Base-by-base conservation (phyloP, 306 rosid species). In the Vigna nakashimae region DNA sequence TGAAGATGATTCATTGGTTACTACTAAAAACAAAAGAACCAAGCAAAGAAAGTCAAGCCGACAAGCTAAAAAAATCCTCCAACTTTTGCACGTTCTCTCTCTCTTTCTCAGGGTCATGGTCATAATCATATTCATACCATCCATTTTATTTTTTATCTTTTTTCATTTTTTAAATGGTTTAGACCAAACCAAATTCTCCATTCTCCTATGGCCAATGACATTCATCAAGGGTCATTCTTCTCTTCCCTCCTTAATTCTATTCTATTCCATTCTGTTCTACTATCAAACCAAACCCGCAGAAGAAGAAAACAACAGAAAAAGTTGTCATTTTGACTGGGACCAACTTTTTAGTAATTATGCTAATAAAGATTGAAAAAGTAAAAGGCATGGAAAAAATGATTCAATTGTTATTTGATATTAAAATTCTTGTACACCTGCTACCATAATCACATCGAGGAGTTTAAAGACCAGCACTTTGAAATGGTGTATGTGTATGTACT, bases 81-180 rank as follows among this genome's bases (percentile, higher is more conserved):
- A 46, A 36, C 72, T 74, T 42, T 74, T 51, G 46, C 88, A 79
- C 74, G 77, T 79, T 71, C 79, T 59, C 77, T 75, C 34, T 30
- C 5, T 30, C 34, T 55, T 20, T 74, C 56, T 73, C 4, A 6
- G 18, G 14, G 79, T 28, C 50, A 81, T 69, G 53, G 81, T 78
- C 82, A 77, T 77, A 71, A 70, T 77, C 64, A 63, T 55, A 66
- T 71, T 82, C 85, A 76, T 71, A 77, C 50, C 79, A 58, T 76
- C 26, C 69, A 71, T 28, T 28, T 48, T 20, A 20, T 20, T 20
- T 20, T 0, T 20, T 20, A 20, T 20, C 77, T 78, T 49, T 81
- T 78, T 46, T 15, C 40, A 1, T 75, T 49, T 67, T 11, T 57
- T 36, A 34, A 53, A 65, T 42, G 7, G 24, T 58, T 32, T 16